phyloP scores from a whole-genome alignment of 352 stramenopile species.

The Pythium sp. region DNA sequence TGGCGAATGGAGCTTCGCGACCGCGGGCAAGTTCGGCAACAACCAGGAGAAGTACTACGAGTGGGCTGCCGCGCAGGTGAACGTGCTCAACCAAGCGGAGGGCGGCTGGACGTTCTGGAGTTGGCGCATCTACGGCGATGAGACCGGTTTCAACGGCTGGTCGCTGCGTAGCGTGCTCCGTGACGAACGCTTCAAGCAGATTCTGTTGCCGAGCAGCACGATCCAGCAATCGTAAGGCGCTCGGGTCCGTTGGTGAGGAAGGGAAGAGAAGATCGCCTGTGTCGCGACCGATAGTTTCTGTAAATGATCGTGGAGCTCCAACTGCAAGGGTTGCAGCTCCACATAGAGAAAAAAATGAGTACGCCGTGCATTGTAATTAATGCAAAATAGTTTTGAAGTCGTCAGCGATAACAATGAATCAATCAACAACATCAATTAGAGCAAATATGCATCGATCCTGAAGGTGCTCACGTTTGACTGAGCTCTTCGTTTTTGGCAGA shows the following conservation, averaged over 20 bases:
- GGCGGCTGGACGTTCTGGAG: constrained; percentile 79
- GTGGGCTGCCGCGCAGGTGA: constrained; percentile 43
- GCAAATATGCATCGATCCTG: background rate
- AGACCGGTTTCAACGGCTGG: constrained; percentile 58
- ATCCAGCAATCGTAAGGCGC: background rate
- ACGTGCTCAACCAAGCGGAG: constrained; percentile 46
- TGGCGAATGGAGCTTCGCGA: constrained; percentile 48
- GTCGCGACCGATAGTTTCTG: background rate
- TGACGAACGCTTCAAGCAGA: constrained; percentile 26
- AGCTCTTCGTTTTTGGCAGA: too few relatives aligned
- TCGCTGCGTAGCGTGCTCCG: constrained; percentile 58
- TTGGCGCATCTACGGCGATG: constrained; percentile 67
- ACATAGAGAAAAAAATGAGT: background rate
- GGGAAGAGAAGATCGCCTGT: background rate
- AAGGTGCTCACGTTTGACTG: background rate
- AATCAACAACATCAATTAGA: background rate
- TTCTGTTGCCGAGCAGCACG: constrained; percentile 8
- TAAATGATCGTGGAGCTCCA: background rate
- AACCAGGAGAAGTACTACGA: constrained; percentile 40
- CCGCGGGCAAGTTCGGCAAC: constrained; percentile 50
- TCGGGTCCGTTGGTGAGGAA: background rate
- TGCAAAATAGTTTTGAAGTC: background rate
- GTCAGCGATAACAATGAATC: background rate
- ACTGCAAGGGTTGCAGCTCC: background rate
- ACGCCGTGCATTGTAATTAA: background rate